A percentile compares a stretch with the other conserved stretches of the same genome.
Evolutionary conservation across 2,329 filamentous ascomycete genomes (phyloP).

Genomic region (Rhynchosporium graminicola): DNA sequence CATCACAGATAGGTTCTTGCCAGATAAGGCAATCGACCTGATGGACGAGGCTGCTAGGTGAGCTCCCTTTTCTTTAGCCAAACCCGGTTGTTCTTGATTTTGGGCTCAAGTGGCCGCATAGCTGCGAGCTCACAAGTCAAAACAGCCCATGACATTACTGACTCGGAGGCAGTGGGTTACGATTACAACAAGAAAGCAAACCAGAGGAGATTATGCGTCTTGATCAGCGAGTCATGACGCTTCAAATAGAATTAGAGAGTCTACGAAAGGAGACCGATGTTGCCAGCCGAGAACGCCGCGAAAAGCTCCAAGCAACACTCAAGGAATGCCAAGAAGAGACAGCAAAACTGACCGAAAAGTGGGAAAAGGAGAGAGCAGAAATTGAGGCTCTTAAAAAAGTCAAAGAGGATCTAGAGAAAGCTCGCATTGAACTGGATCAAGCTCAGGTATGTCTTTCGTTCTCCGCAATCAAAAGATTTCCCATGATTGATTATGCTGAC

Average conservation of each 20-base stretch:
- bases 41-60: constrained; percentile 86
- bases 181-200: constrained; percentile 94
- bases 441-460: constrained; percentile 55
- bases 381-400: constrained; percentile 85
- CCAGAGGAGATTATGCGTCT: constrained; percentile 91
- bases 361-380: constrained; percentile 86
- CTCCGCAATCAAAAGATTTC: background rate
- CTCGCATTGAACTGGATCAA: constrained; percentile 80
- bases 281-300: constrained; percentile 80
- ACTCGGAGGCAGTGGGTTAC: constrained; percentile 60
- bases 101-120: too few relatives aligned
- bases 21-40: constrained; percentile 87
- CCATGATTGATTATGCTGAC: constrained; percentile 14
- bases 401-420: constrained; percentile 85
- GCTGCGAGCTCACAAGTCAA: background rate
- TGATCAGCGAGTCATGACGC: constrained; percentile 94
- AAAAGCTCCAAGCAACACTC: constrained; percentile 78
- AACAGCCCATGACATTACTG: background rate
- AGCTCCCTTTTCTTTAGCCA: background rate
- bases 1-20: constrained; percentile 92
- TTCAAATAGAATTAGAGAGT: constrained; percentile 95
- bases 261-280: constrained; percentile 92
- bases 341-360: constrained; percentile 72
- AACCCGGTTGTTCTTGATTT: background rate
- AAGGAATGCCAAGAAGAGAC: constrained; percentile 77